phyloP scores from a whole-genome alignment of 2,329 filamentous ascomycete species.

The Epicoccum sorghinum region DNA sequence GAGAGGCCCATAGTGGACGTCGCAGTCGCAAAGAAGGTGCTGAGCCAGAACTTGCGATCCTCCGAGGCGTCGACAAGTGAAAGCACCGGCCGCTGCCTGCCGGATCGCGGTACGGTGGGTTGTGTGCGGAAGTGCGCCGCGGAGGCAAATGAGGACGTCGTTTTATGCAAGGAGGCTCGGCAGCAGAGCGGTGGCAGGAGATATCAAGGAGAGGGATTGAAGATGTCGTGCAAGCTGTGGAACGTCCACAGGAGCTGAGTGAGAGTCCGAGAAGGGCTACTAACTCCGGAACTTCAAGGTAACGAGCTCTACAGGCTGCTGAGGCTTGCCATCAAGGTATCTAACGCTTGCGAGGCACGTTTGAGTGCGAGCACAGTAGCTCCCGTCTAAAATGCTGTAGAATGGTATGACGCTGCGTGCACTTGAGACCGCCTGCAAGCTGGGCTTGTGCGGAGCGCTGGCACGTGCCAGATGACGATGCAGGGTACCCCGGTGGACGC shows the following conservation, averaged over 20 bases:
- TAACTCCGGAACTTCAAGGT: background rate
- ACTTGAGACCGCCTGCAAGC: constrained; percentile 6
- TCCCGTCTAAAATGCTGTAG: constrained; percentile 3
- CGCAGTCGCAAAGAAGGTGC: background rate
- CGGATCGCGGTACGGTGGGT: constrained; percentile 3
- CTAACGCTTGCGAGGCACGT: background rate
- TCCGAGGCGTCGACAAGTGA: background rate
- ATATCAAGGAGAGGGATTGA: background rate
- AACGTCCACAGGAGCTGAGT: background rate
- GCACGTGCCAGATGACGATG: constrained; percentile 24
- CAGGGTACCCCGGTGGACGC: constrained; percentile 7
- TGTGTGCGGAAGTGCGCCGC: constrained; percentile 1
- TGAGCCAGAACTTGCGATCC: background rate
- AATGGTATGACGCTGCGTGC: constrained; percentile 8
- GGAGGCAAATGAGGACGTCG: constrained; percentile 4
- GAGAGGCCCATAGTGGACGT: constrained; percentile 73
- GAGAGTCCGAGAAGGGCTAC: background rate
- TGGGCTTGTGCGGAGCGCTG: constrained; percentile 22
- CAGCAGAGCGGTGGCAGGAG: background rate
- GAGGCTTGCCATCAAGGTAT: background rate
- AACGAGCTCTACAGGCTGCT: background rate
- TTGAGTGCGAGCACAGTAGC: background rate
- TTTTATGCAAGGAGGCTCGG: constrained; percentile 1
- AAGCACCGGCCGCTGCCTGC: background rate
- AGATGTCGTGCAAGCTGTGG: background rate